phyloP scores from a whole-genome alignment of 129 eudicot species.

The Flaveria ramosissima region DNA sequence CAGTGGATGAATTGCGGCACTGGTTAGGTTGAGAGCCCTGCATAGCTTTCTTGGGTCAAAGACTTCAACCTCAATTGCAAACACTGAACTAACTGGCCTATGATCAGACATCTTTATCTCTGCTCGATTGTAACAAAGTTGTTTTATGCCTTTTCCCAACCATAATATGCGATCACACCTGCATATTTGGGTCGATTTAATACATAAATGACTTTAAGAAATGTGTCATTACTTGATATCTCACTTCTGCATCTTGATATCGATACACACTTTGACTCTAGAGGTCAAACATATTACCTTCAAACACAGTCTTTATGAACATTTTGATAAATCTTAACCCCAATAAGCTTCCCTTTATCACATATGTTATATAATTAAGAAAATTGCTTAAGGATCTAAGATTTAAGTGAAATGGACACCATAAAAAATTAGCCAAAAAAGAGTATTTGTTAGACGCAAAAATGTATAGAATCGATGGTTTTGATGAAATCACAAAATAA shows the following conservation, averaged over 20 bases:
- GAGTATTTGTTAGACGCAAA: no score
- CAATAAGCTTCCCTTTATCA: neutral
- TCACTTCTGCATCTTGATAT: no score
- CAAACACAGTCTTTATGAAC: neutral
- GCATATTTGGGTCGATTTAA: constrained; percentile 24
- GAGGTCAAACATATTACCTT: neutral
- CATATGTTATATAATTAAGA: neutral
- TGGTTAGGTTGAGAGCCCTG: constrained; percentile 71
- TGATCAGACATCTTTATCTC: constrained; percentile 87
- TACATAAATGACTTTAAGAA: neutral
- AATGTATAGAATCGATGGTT: no score
- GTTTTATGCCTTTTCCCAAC: constrained; percentile 88
- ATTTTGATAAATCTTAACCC: neutral
- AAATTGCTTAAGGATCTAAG: no score
- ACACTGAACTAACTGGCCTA: constrained; percentile 91
- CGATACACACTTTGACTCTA: neutral
- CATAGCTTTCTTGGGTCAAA: constrained; percentile 76
- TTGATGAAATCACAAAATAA: no score
- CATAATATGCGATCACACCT: constrained; percentile 98
- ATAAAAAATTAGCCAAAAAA: no score
- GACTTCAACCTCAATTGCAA: constrained; percentile 76
- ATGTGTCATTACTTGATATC: no score
- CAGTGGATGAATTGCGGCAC: constrained; percentile 79
- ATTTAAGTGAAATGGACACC: no score
- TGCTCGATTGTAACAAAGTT: constrained; percentile 71